Evolutionary conservation across 495 filamentous ascomycete species (phyloP), one percentile per base, ranked within the genome.

Genomic region (Penicillium chermesinum): DNA sequence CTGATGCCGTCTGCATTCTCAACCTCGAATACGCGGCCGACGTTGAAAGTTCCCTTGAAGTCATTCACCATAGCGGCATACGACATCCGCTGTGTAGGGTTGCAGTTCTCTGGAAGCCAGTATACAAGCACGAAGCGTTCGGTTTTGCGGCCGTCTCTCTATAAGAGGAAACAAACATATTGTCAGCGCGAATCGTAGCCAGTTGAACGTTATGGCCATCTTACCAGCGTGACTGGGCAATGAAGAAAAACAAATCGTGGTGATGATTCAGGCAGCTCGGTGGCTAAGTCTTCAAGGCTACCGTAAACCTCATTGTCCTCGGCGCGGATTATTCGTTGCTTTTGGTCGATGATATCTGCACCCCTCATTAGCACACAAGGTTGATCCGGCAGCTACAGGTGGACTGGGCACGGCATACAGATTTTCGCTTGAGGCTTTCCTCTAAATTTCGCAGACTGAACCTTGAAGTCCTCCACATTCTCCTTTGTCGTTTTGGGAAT

Each of bases 51-150:
- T 57, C 85, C 94, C 53, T 91, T 82, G 82, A 98, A 88, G 67
- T 96, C 68, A 71, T 98, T 91, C 65, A 94, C 95, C 18, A 91
- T 91, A 15, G 89, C 83, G 14, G 93, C 93, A 69, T 98, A 98
- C 70, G 89, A 77, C 93, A 96, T 97, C 41, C 87, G 82, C 61
- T 84, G 66, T 51, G 85, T 85, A 50, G 73, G 77, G 64, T 93
- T 95, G 71, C 87, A 90, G 38, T 91, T 95, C 38, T 80, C 84
- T 14, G 93, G 93, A 39, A 96, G 78, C 67, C 91, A 96, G 72
- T 90, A 95, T 32, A 98, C 71, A 61, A 98, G 80, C 35, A 96
- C 89, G 64, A 97, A 98, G 18, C 91, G 93, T 19, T 86, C 82
- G 0, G 84, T 72, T 16, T 77, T 67, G 20, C 85, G 71, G 35